Evolutionary conservation across 139 green algal species (phyloP), one percentile per base, ranked within the genome.

Genomic region (Raphidocelis subcapitata): DNA sequence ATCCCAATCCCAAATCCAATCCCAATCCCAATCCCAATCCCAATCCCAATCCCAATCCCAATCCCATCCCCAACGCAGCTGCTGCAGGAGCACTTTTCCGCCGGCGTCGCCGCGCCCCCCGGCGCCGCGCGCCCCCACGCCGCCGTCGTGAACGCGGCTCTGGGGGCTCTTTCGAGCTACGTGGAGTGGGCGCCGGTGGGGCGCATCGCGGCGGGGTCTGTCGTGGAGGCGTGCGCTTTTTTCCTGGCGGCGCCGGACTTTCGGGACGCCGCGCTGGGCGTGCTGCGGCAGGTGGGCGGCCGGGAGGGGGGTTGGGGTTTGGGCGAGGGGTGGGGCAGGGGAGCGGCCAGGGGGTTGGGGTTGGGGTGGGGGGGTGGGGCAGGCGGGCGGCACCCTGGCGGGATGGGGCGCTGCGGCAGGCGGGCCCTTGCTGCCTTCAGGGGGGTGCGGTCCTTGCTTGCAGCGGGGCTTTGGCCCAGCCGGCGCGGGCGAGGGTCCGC

Each of bases 161-260:
- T 93, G 12, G 80, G 72, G 73, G 67, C 64, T 51, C 72, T 80
- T 35, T n/a, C 24, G 29, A n/a, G 32, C 46, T 79, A 68, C 80
- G 86, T 88, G 54, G 90, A 93, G 70, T 95, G 89, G 89, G 86
- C 87, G 14, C 90, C 89, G 1, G 80, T 93, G 76, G 75, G 65
- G 18, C 72, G 73, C 2, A 44, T 95, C 5, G 60, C 62, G n/a
- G 59, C 54, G 10, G 82, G 75, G 28, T 81, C 80, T 1, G 83
- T 93, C n/a, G 29, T 95, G 35, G 73, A 64, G 1, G 87, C 86
- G 1, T 89, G 81, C 65, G 74, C 80, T 5, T 91, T 84, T 79
- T 84, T 93, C 69, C 73, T 93, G 15, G 51, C 37, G 5, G 49
- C 64, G 31, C 64, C 72, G 0, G 85, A 92, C 21, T 92, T 94